Evolutionary conservation across 768 basidiomycete species (phyloP).

Genomic region (Gymnopilus junonius): DNA sequence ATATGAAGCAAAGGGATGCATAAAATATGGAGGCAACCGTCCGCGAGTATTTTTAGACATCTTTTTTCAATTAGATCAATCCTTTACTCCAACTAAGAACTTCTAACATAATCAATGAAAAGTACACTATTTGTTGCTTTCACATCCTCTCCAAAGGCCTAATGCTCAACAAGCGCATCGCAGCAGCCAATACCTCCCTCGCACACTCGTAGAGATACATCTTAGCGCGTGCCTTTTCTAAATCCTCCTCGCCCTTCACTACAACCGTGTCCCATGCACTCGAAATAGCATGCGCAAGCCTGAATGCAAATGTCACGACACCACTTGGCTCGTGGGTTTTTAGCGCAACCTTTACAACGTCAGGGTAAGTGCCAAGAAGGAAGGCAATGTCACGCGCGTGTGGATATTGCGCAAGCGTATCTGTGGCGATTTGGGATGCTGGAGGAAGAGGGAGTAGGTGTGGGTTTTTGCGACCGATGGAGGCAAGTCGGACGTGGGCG

Average conservation of each 20-base stretch:
- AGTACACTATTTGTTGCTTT: neutral
- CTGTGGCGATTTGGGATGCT: conserved; percentile 68
- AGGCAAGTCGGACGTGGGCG: conserved; percentile 91
- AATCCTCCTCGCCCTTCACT: conserved; percentile 81
- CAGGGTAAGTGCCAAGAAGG: conserved; percentile 90
- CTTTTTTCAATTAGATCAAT: neutral
- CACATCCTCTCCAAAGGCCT: conserved; percentile 94
- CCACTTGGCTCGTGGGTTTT: conserved; percentile 88
- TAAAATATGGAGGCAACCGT: neutral
- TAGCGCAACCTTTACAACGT: conserved; percentile 85
- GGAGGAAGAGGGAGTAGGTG: conserved; percentile 79
- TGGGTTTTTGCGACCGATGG: conserved; percentile 91
- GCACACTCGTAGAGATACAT: conserved; percentile 90
- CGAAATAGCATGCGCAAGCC: conserved; percentile 85
- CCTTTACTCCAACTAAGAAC: neutral
- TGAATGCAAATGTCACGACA: conserved; percentile 89
- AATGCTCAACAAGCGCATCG: conserved; percentile 88
- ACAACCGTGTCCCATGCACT: conserved; percentile 91
- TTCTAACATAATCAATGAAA: neutral
- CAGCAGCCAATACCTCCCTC: conserved; percentile 85
- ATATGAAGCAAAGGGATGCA: conserved; percentile 75
- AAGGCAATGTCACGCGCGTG: conserved; percentile 86
- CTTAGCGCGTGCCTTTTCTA: conserved; percentile 79
- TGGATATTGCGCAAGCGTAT: conserved; percentile 64
- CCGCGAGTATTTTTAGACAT: neutral